phyloP scores from a whole-genome alignment of 75 land plant species.

The Selaginella tamariscina region DNA sequence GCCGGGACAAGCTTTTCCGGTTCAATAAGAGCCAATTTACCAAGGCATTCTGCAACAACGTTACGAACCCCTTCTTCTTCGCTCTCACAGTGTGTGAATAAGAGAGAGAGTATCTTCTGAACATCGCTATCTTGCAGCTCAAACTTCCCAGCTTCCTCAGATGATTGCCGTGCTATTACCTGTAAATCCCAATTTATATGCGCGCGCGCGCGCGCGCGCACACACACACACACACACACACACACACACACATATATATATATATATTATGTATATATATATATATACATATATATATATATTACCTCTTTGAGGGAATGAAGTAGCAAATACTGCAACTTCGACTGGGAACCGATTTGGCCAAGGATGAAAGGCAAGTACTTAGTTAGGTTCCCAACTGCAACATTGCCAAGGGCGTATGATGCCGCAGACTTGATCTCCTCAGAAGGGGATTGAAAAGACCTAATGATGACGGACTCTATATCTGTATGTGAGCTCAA shows the following conservation, averaged over 20 bases:
- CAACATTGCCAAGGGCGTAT: constrained; percentile 93
- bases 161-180: constrained; percentile 94
- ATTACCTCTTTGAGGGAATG: constrained; percentile 96
- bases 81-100: constrained; percentile 96
- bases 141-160: constrained; percentile 49
- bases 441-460: constrained; percentile 97
- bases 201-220: too few species aligned
- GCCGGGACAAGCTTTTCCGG: constrained; percentile 87
- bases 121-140: constrained; percentile 77
- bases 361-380: constrained; percentile 88
- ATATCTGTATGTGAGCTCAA: constrained; percentile 65
- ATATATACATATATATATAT: not conserved
- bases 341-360: constrained; percentile 92
- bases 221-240: too few species aligned
- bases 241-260: too few species aligned
- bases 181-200: too few species aligned
- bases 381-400: constrained; percentile 83
- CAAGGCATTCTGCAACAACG: constrained; percentile 97
- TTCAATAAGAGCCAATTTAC: constrained; percentile 94
- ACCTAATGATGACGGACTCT: constrained; percentile 80
- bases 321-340: constrained; percentile 87
- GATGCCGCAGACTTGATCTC: constrained; percentile 99
- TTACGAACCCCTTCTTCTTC: constrained; percentile 99
- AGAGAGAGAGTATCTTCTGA: constrained; percentile 64
- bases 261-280: too few species aligned